Conservation (phyloP, 2,329 filamentous ascomycete genomes). For the Phaeosphaeria sp. region DNA sequence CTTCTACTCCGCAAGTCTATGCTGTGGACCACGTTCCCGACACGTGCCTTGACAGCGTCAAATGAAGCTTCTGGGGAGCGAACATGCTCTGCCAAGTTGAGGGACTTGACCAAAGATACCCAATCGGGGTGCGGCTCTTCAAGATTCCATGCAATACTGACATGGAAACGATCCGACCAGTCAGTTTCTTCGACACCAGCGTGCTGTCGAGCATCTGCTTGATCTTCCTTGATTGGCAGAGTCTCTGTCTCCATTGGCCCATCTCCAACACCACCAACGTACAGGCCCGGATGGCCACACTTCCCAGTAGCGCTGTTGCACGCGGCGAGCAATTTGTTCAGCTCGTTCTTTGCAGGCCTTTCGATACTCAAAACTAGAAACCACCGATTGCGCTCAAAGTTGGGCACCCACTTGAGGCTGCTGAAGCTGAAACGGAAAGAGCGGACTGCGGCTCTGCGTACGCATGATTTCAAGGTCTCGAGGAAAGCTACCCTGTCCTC, state of each 20-base stretch:
- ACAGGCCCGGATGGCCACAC: slow-evolving; percentile 75
- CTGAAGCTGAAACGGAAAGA: slow-evolving; percentile 58
- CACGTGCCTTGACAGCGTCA: slow-evolving; percentile 55
- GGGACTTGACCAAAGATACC: slow-evolving; percentile 27
- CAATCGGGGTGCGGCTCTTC: slow-evolving; percentile 35
- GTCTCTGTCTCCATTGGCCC: slow-evolving; percentile 33
- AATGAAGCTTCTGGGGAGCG: slow-evolving; percentile 39
- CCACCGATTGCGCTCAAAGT: slow-evolving; percentile 73
- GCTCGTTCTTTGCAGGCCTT: slow-evolving; percentile 41
- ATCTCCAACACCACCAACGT: slow-evolving; percentile 53
- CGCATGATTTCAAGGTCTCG: slow-evolving; percentile 57
- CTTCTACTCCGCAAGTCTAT: slow-evolving; percentile 35
- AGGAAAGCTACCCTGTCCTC: slow-evolving; percentile 75
- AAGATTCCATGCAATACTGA: slow-evolving; percentile 84
- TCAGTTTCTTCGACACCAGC: slow-evolving; percentile 39
- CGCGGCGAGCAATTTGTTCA: slow-evolving; percentile 64
- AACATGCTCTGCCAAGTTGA: slow-evolving; percentile 30
- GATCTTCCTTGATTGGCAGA: slow-evolving; percentile 16
- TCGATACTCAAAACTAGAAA: slow-evolving; percentile 79
- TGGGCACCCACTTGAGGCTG: slow-evolving; percentile 69
- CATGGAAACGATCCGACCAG: slow-evolving; percentile 72
- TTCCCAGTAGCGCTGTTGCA: slow-evolving; percentile 69
- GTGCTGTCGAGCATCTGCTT: slow-evolving; percentile 15
- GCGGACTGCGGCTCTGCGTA: slow-evolving; percentile 55
- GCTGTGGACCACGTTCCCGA: slow-evolving; percentile 51